These are phyloP conservation scores for Thyridium curvatum DNA, from an alignment of 2,329 filamentous ascomycete species.

Conservation along the genomic window DNA sequence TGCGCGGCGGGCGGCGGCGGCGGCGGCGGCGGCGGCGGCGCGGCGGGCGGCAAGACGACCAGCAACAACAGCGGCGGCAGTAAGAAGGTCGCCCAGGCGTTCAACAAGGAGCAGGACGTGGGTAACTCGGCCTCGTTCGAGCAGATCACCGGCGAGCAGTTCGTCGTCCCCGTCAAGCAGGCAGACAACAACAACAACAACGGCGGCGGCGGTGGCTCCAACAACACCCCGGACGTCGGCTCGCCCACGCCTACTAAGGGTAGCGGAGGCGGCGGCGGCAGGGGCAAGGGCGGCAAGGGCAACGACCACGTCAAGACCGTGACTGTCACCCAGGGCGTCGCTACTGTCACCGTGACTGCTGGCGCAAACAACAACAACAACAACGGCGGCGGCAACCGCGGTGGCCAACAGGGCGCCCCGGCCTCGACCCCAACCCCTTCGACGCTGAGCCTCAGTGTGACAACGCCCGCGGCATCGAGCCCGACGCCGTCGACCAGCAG, in stretches of 20 bases:
- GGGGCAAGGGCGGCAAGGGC: constrained; percentile 8
- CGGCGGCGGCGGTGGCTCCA: constrained; percentile 8
- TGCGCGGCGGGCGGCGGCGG: constrained; percentile 18
- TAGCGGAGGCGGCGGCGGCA: constrained; percentile 7
- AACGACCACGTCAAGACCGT: constrained; percentile 25
- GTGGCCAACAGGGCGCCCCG: too few species aligned
- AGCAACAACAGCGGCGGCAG: constrained; percentile 6
- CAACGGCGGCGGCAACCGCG: too few species aligned
- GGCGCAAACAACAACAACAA: too few species aligned
- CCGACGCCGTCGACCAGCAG: too few species aligned
- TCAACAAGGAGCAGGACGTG: constrained; percentile 29
- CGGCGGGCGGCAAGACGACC: too few species aligned
- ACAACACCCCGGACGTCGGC: constrained; percentile 9
- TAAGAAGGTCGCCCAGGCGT: constrained; percentile 16
- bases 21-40: constrained; percentile 8
- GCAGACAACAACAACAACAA: constrained; percentile 13
- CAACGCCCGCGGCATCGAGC: too few species aligned
- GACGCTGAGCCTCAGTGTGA: too few species aligned
- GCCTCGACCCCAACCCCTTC: too few species aligned
- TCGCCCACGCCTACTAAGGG: constrained; percentile 11
- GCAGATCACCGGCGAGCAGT: constrained; percentile 36
- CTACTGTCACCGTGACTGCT: not conserved
- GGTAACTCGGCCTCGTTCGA: constrained; percentile 35
- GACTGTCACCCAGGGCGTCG: constrained; percentile 29
- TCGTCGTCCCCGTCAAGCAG: constrained; percentile 22